A percentile compares a stretch with the other conserved stretches of the same genome.
Evolutionary conservation across 2,329 filamentous ascomycete species (phyloP).

Genomic region (Epichloe hybrida): DNA sequence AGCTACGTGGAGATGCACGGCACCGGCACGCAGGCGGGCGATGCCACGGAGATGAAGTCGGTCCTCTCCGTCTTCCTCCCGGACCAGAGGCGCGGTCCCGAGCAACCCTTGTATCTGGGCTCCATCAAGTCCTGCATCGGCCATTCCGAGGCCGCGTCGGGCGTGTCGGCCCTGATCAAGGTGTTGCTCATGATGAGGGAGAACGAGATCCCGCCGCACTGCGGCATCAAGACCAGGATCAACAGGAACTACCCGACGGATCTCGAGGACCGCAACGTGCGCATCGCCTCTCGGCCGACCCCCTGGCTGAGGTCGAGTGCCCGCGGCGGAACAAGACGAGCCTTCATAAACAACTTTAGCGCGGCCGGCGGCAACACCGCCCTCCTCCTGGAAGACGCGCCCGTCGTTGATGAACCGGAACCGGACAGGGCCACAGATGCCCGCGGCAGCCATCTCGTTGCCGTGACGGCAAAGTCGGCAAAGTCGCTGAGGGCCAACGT

Average conservation of each 20-base stretch:
- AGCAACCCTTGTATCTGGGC: conserved; percentile 46
- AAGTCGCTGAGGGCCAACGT: conserved; percentile 45
- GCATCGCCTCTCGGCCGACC: conserved; percentile 40
- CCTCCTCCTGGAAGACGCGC: conserved; percentile 49
- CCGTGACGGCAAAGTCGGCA: conserved; percentile 43
- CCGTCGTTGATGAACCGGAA: conserved; percentile 25
- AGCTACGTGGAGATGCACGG: conserved; percentile 87
- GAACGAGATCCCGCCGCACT: conserved; percentile 48
- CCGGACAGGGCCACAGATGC: conserved; percentile 25
- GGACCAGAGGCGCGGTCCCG: conserved; percentile 26
- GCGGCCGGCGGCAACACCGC: conserved; percentile 61
- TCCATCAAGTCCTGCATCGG: conserved; percentile 53
- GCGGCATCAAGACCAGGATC: conserved; percentile 52
- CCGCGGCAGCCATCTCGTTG: conserved; percentile 43
- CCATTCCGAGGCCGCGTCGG: conserved; percentile 48
- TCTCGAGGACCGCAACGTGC: conserved; percentile 41
- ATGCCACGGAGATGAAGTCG: conserved; percentile 70
- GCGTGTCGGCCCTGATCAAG: conserved; percentile 49
- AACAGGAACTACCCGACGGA: conserved; percentile 47
- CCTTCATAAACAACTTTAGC: conserved; percentile 54
- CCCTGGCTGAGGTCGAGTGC: conserved; percentile 27
- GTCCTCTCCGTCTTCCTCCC: conserved; percentile 48
- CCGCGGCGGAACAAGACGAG: conserved; percentile 24
- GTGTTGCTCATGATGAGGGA: conserved; percentile 54
- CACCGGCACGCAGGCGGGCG: conserved; percentile 79